A percentile compares a stretch with the other conserved stretches of the same genome.
phyloP scores from a whole-genome alignment of 306 rosid genomes.

The Erythrophleum fordii region DNA sequence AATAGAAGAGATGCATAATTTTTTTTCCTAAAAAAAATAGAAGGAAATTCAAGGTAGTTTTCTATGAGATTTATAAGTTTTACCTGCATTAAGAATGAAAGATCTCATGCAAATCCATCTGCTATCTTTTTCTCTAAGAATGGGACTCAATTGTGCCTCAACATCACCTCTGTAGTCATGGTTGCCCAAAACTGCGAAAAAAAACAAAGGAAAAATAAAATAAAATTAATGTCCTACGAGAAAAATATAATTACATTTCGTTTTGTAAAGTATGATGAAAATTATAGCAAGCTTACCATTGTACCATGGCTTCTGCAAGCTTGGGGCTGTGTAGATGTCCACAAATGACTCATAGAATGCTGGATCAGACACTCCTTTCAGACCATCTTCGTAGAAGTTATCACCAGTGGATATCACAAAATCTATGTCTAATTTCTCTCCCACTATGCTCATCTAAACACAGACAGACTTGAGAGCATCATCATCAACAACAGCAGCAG shows the following conservation, averaged over 20 bases:
- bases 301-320: slow-evolving; percentile 79
- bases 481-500: no score
- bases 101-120: slow-evolving; percentile 83
- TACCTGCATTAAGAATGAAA: slow-evolving; percentile 63
- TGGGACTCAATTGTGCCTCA: slow-evolving; percentile 71
- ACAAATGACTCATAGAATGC: slow-evolving; percentile 72
- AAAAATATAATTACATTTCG: background rate
- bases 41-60: background rate
- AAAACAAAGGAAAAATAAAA: background rate
- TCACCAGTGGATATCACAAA: slow-evolving; percentile 79
- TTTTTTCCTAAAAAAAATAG: background rate
- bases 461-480: background rate
- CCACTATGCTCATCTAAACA: slow-evolving; percentile 71
- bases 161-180: slow-evolving; percentile 92
- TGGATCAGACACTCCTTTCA: slow-evolving; percentile 59
- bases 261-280: background rate
- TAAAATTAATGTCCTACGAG: background rate
- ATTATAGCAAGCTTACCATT: slow-evolving; percentile 43
- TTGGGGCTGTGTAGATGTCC: slow-evolving; percentile 67
- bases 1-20: background rate
- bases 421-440: slow-evolving; percentile 60
- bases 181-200: slow-evolving; percentile 72
- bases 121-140: slow-evolving; percentile 51
- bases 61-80: background rate
- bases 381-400: slow-evolving; percentile 75